Conservation (phyloP, 352 stramenopile genomes). For the Globisporangium abappressorium region DNA sequence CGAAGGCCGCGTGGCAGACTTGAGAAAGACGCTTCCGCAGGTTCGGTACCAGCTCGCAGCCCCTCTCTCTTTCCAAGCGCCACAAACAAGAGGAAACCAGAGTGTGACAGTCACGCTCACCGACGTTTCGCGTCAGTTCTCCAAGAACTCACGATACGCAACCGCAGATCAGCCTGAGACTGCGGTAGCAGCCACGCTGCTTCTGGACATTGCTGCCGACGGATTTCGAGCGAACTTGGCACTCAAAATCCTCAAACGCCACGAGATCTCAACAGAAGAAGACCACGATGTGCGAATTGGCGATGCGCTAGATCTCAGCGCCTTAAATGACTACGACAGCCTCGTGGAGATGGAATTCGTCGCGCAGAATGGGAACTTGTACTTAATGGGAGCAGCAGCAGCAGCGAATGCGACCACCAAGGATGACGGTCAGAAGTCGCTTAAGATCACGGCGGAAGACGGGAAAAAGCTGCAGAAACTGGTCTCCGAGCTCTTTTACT, state of each 20-base stretch:
- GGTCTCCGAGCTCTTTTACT: slow-evolving; percentile 15
- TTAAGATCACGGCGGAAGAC: slow-evolving; percentile 10
- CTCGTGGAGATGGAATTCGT: slow-evolving; percentile 2
- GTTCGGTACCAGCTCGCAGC: slow-evolving; percentile 7
- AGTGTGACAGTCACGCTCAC: slow-evolving; percentile 13
- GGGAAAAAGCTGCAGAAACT: slow-evolving; percentile 3
- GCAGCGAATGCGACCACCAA: not conserved
- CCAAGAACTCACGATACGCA: not conserved
- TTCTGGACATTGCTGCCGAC: slow-evolving; percentile 8
- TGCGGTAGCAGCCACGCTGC: slow-evolving; percentile 8
- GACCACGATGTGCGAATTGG: slow-evolving; percentile 9
- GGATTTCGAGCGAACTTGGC: not conserved
- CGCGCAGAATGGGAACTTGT: slow-evolving; percentile 7
- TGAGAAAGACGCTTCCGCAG: slow-evolving; percentile 7
- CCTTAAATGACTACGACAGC: not conserved
- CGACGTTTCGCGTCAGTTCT: slow-evolving; percentile 9
- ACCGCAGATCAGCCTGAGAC: not conserved
- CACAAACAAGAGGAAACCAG: too few species aligned
- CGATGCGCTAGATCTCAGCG: slow-evolving; percentile 8
- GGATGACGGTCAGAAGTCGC: not conserved
- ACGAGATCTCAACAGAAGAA: slow-evolving; percentile 12
- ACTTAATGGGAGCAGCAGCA: slow-evolving; percentile 1
- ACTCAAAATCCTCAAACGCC: not conserved
- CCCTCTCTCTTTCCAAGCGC: not conserved
- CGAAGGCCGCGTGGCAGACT: slow-evolving; percentile 7